Base-by-base conservation (phyloP, 1,139 yeast genomes). In the Candida anutae region DNA sequence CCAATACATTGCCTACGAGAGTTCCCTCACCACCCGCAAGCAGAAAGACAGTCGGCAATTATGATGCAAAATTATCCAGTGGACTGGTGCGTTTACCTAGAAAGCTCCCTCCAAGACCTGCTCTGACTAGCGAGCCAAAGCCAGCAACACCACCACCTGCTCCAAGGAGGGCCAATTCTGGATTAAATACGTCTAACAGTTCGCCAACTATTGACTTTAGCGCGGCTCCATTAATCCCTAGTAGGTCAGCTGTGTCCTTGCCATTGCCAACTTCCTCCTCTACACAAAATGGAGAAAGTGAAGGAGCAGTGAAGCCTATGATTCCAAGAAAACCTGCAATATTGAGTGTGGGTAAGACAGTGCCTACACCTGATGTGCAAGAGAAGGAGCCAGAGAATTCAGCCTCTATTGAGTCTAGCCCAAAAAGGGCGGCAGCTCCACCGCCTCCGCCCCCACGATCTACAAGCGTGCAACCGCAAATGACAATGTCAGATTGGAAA, bases 401-500 rank as follows among this genome's bases (percentile, higher is more conserved):
- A n/a, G n/a, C n/a, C n/a, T n/a, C n/a, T n/a, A n/a, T n/a, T n/a
- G n/a, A n/a, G n/a, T n/a, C n/a, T n/a, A n/a, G n/a, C n/a, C n/a
- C n/a, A n/a, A n/a, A n/a, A n/a, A n/a, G n/a, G n/a, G n/a, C n/a
- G n/a, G n/a, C n/a, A n/a, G n/a, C n/a, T 8, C 23, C 23, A 8
- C n/a, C n/a, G 9, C 16, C 4, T 10, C 42, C 40, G 15, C 41
- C 45, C 5, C 48, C 53, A 3, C 44, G 34, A 13, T 43, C 33
- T 36, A 45, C 37, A 10, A 36, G 37, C 8, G 8, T 10, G 10
- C 19, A 8, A 8, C 19, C 19, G 10, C 8, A 16, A 15, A 17
- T 13, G 23, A 24, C 34, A 4, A 55, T 72, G 68, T 58, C 69
- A 13, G 72, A 72, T 24, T 73, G 79, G 79, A 65, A 67, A 31